Base-by-base conservation (phyloP, 257 asterid species). In the Penstemon eatonii region DNA sequence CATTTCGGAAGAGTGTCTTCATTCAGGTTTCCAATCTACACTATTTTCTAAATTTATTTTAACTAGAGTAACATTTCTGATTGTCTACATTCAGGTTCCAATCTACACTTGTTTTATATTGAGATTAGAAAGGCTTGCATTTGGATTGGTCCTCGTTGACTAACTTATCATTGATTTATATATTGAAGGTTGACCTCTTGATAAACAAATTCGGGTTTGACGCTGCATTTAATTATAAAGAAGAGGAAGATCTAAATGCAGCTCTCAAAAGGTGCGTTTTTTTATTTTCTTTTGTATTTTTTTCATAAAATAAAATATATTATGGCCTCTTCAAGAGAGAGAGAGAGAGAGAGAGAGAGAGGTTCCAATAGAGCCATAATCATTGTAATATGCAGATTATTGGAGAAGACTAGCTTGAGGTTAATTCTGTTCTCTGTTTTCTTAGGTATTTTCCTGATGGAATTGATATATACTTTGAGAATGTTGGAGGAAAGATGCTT, bases 381-480 rank as follows among this genome's bases (percentile, higher is more conserved):
- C 12, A 0, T 46, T 7, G 9, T 5, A 11, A 10, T 49, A 15
- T 9, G 11, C 18, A 49, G 33, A 25, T 25, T 25, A 25, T 25
- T 25, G 33, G 33, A 25, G 33, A 25, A 25, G 33, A 25, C 33
- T 10, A 15, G 6, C 18, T 49, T 15, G 18, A 3, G 54, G 8
- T 9, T 9, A 49, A 9, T 49, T 4, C 4, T 4, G 5, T 49
- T 49, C 54, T 10, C 54, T 25, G 33, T 25, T 49, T 58, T 42
- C 4, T 58, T 36, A 74, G 74, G 52, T 74, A 43, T 42, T 74
- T 68, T 39, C 79, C 74, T 0, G 59, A 68, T 3, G 79, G 74
- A 19, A 74, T 74, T 61, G 74, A 74, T 53, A 74, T 74, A 4
- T 74, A 74, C 78, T 74, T 67, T 4, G 78, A 74, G 10, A 74